phyloP scores from a whole-genome alignment of 192 early-diverging fungal species.

The Gigaspora rosea region DNA sequence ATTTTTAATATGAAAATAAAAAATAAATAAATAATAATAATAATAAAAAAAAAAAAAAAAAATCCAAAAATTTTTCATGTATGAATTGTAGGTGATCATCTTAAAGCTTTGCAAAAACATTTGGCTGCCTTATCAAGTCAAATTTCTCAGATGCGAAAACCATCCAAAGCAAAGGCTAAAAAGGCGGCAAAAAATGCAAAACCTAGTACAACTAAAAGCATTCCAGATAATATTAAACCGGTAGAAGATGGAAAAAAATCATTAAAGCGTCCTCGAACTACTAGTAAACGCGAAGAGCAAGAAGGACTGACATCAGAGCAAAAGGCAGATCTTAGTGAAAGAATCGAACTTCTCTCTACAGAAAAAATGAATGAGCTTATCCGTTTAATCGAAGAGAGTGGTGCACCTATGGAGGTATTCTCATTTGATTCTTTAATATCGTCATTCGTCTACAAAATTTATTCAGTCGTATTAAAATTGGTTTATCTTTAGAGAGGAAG shows the following conservation, averaged over 20 bases:
- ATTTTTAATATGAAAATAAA: too few relatives aligned
- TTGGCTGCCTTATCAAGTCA: constrained; percentile 14
- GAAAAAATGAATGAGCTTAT: constrained; percentile 72
- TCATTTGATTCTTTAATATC: not conserved
- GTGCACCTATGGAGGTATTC: constrained; percentile 60
- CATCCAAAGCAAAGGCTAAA: constrained; percentile 33
- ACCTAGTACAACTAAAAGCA: constrained; percentile 34
- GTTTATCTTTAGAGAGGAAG: constrained; percentile 40
- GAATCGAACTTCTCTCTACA: constrained; percentile 62
- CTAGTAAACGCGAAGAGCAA: constrained; percentile 42
- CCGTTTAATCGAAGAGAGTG: constrained; percentile 68
- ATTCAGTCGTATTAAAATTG: not conserved
- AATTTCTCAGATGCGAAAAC: constrained; percentile 9
- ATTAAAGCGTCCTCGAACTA: constrained; percentile 30
- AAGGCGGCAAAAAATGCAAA: constrained; percentile 31
- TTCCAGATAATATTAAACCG: constrained; percentile 24
- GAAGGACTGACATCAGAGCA: constrained; percentile 79
- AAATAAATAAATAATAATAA: too few relatives aligned
- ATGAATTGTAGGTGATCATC: not conserved
- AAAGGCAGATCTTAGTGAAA: constrained; percentile 82
- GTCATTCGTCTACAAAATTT: not conserved
- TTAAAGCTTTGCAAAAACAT: constrained; percentile 18
- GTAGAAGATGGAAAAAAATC: constrained; percentile 36
- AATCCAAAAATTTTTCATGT: not conserved
- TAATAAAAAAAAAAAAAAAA: too few relatives aligned